Percentiles rank a stretch among this genome's conserved stretches.
Evolutionary conservation across 257 asterid species (phyloP).

Genomic region (Nicotiana obtusifolia): DNA sequence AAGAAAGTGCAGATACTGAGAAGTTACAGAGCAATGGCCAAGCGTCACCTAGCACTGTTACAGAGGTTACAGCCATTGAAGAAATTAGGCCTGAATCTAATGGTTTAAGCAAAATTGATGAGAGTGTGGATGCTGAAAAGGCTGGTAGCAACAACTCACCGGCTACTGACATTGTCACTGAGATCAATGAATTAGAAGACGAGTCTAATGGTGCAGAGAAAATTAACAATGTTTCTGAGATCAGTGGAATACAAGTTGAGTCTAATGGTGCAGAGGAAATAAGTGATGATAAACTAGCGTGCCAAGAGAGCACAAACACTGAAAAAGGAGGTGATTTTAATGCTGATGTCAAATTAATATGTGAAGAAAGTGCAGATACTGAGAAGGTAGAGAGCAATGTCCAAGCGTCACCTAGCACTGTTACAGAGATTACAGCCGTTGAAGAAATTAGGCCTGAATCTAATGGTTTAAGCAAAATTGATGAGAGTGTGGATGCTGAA

Average conservation of each 20-base stretch:
- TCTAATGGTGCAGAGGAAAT: too few relatives aligned
- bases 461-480: background rate
- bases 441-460: conserved; percentile 3
- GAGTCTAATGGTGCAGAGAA: background rate
- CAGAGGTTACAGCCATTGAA: background rate
- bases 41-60: background rate
- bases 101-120: background rate
- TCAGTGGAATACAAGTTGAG: too few relatives aligned
- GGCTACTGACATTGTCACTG: background rate
- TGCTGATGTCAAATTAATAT: background rate
- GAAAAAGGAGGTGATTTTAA: background rate
- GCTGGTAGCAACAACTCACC: background rate
- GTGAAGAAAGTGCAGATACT: conserved; percentile 4
- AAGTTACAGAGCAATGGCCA: conserved; percentile 1
- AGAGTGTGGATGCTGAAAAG: background rate
- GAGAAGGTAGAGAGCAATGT: conserved; percentile 4
- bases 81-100: conserved; percentile 3
- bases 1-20: conserved; percentile 3
- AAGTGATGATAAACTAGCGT: too few relatives aligned
- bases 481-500: background rate
- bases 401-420: background rate
- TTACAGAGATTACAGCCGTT: background rate
- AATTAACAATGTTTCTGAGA: background rate
- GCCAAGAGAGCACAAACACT: too few relatives aligned
- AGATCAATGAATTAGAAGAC: background rate